A percentile compares a stretch with the other conserved stretches of the same genome.
Conservation (phyloP, 2,329 filamentous ascomycete genomes). For the Fusarium sp. region DNA sequence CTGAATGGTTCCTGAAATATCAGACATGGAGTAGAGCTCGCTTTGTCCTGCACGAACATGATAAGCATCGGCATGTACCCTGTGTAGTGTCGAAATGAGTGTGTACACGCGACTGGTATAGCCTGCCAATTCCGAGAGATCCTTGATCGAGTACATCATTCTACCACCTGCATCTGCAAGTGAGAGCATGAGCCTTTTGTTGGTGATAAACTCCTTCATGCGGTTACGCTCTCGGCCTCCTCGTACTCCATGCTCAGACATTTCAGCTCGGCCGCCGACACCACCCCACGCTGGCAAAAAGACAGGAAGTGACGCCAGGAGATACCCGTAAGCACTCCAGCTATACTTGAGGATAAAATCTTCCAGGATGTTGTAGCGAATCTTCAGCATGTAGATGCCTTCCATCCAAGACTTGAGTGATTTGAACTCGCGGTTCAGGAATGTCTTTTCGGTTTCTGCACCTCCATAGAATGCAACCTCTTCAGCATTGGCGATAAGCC, state of each 20-base stretch:
- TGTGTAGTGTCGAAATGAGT: conserved; percentile 92
- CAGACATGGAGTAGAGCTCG: conserved; percentile 89
- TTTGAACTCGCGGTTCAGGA: conserved; percentile 91
- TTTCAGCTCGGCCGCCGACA: conserved; percentile 78
- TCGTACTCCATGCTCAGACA: conserved; percentile 64
- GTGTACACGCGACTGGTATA: conserved; percentile 98
- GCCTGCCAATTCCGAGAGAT: conserved; percentile 93
- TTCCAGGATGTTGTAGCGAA: conserved; percentile 98
- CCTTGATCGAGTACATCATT: conserved; percentile 99
- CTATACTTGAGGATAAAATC: conserved; percentile 98
- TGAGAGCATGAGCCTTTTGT: conserved; percentile 97
- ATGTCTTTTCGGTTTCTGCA: conserved; percentile 93
- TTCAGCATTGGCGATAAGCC: conserved; percentile 95
- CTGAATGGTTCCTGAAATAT: conserved; percentile 93
- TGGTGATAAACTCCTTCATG: conserved; percentile 99
- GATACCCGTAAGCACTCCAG: conserved; percentile 97
- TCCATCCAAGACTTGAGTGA: conserved; percentile 98
- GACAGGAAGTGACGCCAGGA: conserved; percentile 91
- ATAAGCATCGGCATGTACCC: conserved; percentile 92
- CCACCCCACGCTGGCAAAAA: conserved; percentile 97
- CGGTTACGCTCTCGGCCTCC: conserved; percentile 80
- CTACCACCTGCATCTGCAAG: conserved; percentile 94
- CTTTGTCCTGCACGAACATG: conserved; percentile 74
- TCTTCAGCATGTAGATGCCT: conserved; percentile 96
- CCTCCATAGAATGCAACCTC: conserved; percentile 98